Conservation (phyloP, 345 rosid genomes). For the Eucalyptus cloeziana region DNA sequence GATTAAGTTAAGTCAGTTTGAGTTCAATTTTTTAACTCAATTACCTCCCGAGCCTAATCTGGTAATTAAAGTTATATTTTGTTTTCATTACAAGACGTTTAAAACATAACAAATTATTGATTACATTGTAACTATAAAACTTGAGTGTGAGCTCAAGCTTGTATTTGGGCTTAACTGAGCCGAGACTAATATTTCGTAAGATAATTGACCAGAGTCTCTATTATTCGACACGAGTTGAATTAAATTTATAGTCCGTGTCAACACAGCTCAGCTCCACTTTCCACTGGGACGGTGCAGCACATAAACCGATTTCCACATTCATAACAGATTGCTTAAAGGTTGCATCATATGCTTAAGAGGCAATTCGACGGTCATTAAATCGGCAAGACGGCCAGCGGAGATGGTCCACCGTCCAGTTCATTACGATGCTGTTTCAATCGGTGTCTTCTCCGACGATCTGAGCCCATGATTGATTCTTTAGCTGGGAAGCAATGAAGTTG, state of each 20-base stretch:
- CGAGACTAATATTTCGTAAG: not conserved
- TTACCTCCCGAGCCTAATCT: not conserved
- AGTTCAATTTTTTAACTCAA: not conserved
- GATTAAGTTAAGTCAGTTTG: not conserved
- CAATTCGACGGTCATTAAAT: constrained; percentile 50
- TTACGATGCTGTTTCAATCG: constrained; percentile 3
- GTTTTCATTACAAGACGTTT: not conserved
- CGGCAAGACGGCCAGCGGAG: constrained; percentile 35
- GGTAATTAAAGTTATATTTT: not conserved
- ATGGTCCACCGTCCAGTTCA: constrained; percentile 34
- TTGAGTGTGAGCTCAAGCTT: not conserved
- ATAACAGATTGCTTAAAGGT: not conserved
- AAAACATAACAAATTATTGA: not conserved
- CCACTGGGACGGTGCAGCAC: not conserved
- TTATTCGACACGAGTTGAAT: not conserved
- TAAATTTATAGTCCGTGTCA: not conserved
- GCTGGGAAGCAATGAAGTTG: not conserved
- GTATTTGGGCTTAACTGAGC: not conserved
- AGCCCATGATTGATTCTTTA: not conserved
- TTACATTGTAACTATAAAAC: not conserved
- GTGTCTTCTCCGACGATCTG: not conserved
- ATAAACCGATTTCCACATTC: not conserved
- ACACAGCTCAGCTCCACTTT: not conserved
- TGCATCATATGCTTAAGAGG: not conserved
- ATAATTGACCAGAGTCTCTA: not conserved